Conservation (phyloP, 2,329 filamentous ascomycete species). For the Botrytis fragariae region DNA sequence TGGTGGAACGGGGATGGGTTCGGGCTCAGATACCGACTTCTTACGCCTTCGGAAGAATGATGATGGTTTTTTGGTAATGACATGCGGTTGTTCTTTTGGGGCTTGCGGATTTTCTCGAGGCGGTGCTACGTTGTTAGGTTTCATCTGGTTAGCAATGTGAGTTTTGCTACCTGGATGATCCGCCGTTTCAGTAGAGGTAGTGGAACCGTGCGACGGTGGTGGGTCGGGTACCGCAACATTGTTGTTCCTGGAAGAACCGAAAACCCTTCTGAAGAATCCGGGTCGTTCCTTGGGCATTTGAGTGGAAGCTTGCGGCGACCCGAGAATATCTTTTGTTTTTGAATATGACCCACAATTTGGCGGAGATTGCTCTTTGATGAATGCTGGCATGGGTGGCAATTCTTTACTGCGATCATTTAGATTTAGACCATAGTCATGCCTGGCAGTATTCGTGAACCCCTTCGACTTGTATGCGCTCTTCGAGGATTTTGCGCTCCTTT, state of each 20-base stretch:
- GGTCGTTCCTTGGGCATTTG: conserved; percentile 63
- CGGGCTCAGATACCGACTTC: conserved; percentile 74
- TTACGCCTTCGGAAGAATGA: conserved; percentile 93
- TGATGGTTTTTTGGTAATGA: conserved; percentile 83
- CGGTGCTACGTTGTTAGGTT: conserved; percentile 39
- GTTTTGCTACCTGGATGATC: conserved; percentile 43
- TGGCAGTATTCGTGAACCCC: conserved; percentile 42
- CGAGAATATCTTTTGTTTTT: conserved; percentile 43
- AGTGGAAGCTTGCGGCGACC: conserved; percentile 31
- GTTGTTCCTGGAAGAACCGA: conserved; percentile 63
- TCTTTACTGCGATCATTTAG: conserved; percentile 34
- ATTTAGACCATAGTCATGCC: conserved; percentile 38
- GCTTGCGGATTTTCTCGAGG: conserved; percentile 33
- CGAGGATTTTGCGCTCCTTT: conserved; percentile 58
- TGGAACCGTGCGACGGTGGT: conserved; percentile 37
- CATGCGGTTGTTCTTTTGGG: conserved; percentile 35
- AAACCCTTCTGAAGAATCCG: conserved; percentile 92
- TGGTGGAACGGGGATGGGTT: conserved; percentile 55
- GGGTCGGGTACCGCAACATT: conserved; percentile 38
- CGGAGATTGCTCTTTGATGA: conserved; percentile 49
- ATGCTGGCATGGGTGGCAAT: conserved; percentile 37
- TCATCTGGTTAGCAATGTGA: conserved; percentile 49
- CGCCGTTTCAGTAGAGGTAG: conserved; percentile 41
- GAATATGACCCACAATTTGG: conserved; percentile 52
- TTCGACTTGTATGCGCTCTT: conserved; percentile 40